These are phyloP conservation scores for Elsinoe arachidis DNA, from an alignment of 2,329 filamentous ascomycete species.

Conservation along the genomic window DNA sequence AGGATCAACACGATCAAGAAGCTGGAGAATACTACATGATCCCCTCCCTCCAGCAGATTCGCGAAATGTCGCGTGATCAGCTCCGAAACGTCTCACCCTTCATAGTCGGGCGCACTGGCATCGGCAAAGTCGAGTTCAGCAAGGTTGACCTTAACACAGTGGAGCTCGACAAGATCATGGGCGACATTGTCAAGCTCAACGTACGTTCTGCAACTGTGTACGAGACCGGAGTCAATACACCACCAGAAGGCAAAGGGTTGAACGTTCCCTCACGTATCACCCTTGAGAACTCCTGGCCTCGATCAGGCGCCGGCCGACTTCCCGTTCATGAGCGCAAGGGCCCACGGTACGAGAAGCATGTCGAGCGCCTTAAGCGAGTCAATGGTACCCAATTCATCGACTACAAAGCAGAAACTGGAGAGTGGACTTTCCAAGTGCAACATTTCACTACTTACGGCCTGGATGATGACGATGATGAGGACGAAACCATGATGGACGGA, in stretches of 20 bases:
- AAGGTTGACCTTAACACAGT: conserved; percentile 74
- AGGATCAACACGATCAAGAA: conserved; percentile 37
- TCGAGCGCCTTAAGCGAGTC: conserved; percentile 71
- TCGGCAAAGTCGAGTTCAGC: conserved; percentile 75
- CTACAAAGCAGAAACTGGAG: conserved; percentile 70
- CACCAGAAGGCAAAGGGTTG: conserved; percentile 73
- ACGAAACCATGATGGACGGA: conserved; percentile 39
- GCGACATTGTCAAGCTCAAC: conserved; percentile 64
- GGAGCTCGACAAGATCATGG: conserved; percentile 71
- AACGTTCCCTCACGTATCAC: conserved; percentile 84
- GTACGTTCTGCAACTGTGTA: conserved; percentile 84
- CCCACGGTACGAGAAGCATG: conserved; percentile 68
- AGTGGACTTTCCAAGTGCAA: conserved; percentile 88
- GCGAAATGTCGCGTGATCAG: conserved; percentile 70
- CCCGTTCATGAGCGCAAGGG: conserved; percentile 50
- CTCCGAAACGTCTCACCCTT: conserved; percentile 66
- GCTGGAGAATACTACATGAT: conserved; percentile 81
- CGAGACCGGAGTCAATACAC: conserved; percentile 64
- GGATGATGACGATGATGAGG: conserved; percentile 54
- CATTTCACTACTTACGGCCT: conserved; percentile 95
- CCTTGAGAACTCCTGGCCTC: conserved; percentile 91
- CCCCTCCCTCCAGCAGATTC: conserved; percentile 65
- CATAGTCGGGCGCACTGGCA: conserved; percentile 70
- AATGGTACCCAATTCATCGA: conserved; percentile 70
- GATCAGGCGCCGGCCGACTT: conserved; percentile 52